Base-by-base conservation (phyloP, 2,329 filamentous ascomycete species). In the Fusarium nelsonii region DNA sequence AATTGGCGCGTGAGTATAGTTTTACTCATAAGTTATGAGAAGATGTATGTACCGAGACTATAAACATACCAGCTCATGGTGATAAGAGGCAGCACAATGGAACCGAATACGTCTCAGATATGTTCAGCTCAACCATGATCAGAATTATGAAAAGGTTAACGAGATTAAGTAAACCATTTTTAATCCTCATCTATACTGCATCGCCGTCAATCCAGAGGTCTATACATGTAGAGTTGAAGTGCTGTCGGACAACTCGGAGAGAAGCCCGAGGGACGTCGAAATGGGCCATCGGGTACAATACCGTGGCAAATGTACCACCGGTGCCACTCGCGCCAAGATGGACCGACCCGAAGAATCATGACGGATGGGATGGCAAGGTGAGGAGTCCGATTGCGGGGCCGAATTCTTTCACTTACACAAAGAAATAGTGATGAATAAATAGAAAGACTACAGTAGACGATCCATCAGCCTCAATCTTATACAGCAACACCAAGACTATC, bases 341-440 rank as follows among this genome's bases (percentile, higher is more conserved):
- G 33, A 58, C 66, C 66, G 66, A 69, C 52, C 66, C 66, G 52
- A 68, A 34, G 18, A n/a, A 41, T 46, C 44, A 63, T 66, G 48
- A 43, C 48, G 34, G 48, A 43, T 36, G 34, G 34, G 9, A 33
- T 62, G 9, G 12, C 36, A 49, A 50, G 65, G 43, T 55, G 41
- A 67, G 41, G 65, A 62, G 66, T 67, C 66, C 62, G 66, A 70
- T 69, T 63, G 57, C 66, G 59, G 66, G 54, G 66, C 44, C 36
- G 4, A 55, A n/a, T 5, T 41, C 23, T 44, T 37, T 26, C 43
- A 37, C 33, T 33, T 65, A 65, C 46, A 65, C 37, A 58, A 23
- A 45, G 14, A 51, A 8, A n/a, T 34, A 26, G 34, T 34, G 10
- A 48, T 63, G 36, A 37, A 53, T 63, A 36, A 37, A 53, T 33